Evolutionary conservation across 2,329 filamentous ascomycete species (phyloP).

Genomic region (Trichoderma sp.): DNA sequence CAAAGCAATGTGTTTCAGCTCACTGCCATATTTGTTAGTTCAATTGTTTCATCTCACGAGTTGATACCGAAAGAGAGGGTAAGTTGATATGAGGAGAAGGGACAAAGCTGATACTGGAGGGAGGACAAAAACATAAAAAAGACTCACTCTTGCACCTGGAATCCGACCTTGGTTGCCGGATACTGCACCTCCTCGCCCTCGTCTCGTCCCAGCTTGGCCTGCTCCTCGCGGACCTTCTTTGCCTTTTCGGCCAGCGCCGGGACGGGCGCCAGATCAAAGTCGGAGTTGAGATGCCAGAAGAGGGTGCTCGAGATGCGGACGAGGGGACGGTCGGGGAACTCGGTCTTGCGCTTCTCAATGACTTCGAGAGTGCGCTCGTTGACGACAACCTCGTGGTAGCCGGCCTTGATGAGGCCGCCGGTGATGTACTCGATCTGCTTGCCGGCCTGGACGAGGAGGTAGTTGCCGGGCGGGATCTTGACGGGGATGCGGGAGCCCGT

Average conservation of each 20-base stretch:
- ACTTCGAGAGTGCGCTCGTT: slow-evolving; percentile 53
- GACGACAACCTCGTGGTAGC: slow-evolving; percentile 63
- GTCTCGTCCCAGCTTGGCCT: slow-evolving; percentile 52
- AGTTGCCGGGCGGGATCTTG: slow-evolving; percentile 58
- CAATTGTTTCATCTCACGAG: background rate
- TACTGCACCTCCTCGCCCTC: slow-evolving; percentile 55
- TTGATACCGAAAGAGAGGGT: background rate
- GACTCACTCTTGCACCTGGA: slow-evolving; percentile 57
- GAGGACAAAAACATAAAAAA: slow-evolving; percentile 25
- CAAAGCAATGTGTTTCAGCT: slow-evolving; percentile 56
- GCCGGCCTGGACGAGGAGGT: slow-evolving; percentile 62
- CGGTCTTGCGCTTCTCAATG: slow-evolving; percentile 44
- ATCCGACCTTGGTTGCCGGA: slow-evolving; percentile 57
- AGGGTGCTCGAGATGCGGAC: slow-evolving; percentile 61
- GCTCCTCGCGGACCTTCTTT: slow-evolving; percentile 45
- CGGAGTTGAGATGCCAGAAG: slow-evolving; percentile 62
- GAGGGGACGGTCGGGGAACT: slow-evolving; percentile 51
- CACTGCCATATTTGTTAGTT: slow-evolving; percentile 33
- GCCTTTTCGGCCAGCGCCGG: slow-evolving; percentile 50
- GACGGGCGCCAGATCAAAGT: slow-evolving; percentile 56
- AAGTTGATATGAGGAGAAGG: too few relatives aligned
- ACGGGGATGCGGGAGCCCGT: slow-evolving; percentile 60
- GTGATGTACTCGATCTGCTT: slow-evolving; percentile 65
- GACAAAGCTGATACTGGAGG: too few relatives aligned
- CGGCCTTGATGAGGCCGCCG: slow-evolving; percentile 61